Base-by-base conservation (phyloP, 1,284 basidiomycete species). In the Irpex sp. region DNA sequence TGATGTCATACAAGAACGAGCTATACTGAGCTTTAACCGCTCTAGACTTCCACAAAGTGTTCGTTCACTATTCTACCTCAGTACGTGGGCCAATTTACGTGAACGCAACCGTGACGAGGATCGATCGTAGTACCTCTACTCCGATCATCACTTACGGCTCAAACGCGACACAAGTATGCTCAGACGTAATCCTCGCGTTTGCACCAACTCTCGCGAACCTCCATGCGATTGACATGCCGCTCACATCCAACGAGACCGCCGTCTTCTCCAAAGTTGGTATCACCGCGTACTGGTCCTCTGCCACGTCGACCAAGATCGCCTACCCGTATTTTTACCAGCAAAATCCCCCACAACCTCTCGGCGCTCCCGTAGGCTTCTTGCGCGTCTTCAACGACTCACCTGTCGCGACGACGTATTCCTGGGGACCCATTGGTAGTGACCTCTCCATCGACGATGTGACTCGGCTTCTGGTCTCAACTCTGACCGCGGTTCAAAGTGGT, bases 251-350 rank as follows among this genome's bases (percentile, higher is more conserved):
- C 2, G 65, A 66, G 65, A 49, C 3, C 18, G n/a, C 4, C 1
- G 65, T 66, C 43, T 66, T 66, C 65, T 15, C 42, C 43, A 49
- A 49, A 15, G 44, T 54, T 1, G 65, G 6, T 11, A 66, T 58
- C 44, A 66, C 65, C 10, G 24, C 43, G 6, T 66, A 66, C 65
- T 66, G 65, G 65, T 66, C 65, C 6, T 49, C 44, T 54, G 65
- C 65, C 9, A 43, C 42, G 9, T 32, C 43, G 15, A 38, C 27
- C 7, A 58, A 49, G 24, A 66, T 66, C 27, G 2, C 27, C 62
- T 64, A 18, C 62, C 62, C 65, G 9, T 27, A 27, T 43, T 27
- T 49, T 5, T 49, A 66, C 49, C 65, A 32, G 22, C 49, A 66
- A 27, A 66, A 11, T 20, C 44, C 65, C n/a, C n/a, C 42, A 18